Evolutionary conservation across 2,329 filamentous ascomycete genomes (phyloP).

Genomic region (Nemania sp.): DNA sequence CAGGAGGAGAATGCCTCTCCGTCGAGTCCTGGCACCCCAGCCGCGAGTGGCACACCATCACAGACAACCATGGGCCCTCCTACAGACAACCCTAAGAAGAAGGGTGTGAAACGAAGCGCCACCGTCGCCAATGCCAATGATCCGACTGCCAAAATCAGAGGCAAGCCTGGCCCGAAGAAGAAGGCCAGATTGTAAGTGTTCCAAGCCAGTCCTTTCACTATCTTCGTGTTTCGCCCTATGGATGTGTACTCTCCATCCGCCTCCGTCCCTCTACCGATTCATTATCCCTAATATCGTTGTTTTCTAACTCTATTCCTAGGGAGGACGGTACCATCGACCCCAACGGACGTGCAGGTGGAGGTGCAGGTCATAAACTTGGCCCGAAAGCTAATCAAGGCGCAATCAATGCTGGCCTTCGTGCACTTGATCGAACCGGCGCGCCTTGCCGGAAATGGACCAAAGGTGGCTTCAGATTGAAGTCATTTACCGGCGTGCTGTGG

Average conservation of each 20-base stretch:
- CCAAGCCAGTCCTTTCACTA: neutral
- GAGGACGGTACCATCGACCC: constrained; percentile 68
- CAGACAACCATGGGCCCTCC: constrained; percentile 64
- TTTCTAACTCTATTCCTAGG: constrained; percentile 40
- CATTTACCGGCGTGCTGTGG: constrained; percentile 59
- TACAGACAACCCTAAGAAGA: constrained; percentile 70
- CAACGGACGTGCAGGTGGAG: constrained; percentile 52
- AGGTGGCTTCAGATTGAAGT: constrained; percentile 83
- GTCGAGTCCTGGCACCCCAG: constrained; percentile 64
- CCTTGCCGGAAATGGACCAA: constrained; percentile 91
- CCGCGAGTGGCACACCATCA: constrained; percentile 58
- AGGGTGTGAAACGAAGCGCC: constrained; percentile 72
- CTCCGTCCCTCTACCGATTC: neutral
- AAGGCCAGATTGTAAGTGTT: constrained; percentile 85
- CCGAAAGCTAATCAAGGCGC: constrained; percentile 96
- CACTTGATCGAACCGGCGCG: constrained; percentile 88
- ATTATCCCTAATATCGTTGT: neutral
- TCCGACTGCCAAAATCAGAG: constrained; percentile 68
- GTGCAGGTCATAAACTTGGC: constrained; percentile 77
- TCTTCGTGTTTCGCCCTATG: neutral
- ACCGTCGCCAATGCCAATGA: constrained; percentile 63
- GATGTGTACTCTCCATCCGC: neutral
- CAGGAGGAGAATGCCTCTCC: constrained; percentile 62
- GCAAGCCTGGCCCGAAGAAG: constrained; percentile 96
- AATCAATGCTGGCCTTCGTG: constrained; percentile 94